Evolutionary conservation across 192 early-diverging fungal genomes (phyloP).

Genomic region (Lobosporangium transversale): DNA sequence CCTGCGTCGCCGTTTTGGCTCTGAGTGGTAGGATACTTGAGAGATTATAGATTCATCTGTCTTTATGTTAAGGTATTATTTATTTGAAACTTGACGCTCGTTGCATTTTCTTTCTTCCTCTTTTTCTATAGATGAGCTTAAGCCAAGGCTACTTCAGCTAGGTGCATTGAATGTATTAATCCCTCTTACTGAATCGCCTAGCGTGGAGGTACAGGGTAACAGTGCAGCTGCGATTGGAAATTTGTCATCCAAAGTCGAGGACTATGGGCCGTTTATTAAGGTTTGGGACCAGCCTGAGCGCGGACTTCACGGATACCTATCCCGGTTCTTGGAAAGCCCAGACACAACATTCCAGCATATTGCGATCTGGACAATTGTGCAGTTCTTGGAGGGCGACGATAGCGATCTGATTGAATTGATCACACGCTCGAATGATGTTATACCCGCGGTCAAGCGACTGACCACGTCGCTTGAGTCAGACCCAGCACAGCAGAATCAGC

Average conservation of each 20-base stretch:
- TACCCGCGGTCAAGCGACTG: conserved; percentile 42
- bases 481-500: conserved; percentile 20
- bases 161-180: conserved; percentile 75
- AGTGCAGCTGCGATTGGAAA: conserved; percentile 83
- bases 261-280: conserved; percentile 70
- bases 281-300: conserved; percentile 75
- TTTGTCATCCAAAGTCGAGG: conserved; percentile 69
- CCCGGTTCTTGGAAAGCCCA: conserved; percentile 69
- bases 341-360: conserved; percentile 83
- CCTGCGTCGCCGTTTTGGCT: conserved; percentile 84
- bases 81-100: background rate
- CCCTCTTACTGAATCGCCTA: conserved; percentile 64
- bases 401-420: conserved; percentile 30
- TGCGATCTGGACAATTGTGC: conserved; percentile 86
- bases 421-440: conserved; percentile 40
- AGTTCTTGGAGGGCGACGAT: conserved; percentile 72
- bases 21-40: conserved; percentile 59
- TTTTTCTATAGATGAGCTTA: conserved; percentile 65
- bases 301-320: conserved; percentile 76
- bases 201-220: conserved; percentile 80
- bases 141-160: conserved; percentile 67
- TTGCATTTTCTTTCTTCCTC: background rate
- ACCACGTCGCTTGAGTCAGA: conserved; percentile 27
- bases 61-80: too few species aligned
- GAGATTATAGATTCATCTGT: background rate